phyloP scores from a whole-genome alignment of 108 stramenopile species.

The Cyclotella sp. region DNA sequence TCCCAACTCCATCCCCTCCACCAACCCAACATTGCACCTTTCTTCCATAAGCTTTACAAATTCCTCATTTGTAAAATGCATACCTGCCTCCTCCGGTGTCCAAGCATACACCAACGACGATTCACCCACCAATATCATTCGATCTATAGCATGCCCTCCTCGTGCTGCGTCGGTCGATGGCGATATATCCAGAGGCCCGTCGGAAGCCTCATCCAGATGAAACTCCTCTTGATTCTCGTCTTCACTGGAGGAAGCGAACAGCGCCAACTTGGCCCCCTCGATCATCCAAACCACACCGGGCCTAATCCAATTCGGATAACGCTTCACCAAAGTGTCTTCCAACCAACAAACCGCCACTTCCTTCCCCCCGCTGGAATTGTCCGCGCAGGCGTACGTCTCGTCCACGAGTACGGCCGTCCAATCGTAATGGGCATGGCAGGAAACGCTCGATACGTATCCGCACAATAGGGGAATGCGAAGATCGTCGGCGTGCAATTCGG shows the following conservation, averaged over 20 bases:
- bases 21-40: slow-evolving; percentile 18
- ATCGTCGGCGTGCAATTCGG: slow-evolving; percentile 6
- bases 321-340: slow-evolving; percentile 47
- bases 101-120: slow-evolving; percentile 43
- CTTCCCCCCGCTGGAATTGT: slow-evolving; percentile 6
- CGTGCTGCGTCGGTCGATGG: slow-evolving; percentile 36
- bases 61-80: slow-evolving; percentile 30
- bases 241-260: slow-evolving; percentile 35
- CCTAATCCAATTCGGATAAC: slow-evolving; percentile 47
- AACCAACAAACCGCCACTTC: slow-evolving; percentile 39
- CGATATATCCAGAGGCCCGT: slow-evolving; percentile 9
- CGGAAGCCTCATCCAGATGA: slow-evolving; percentile 9
- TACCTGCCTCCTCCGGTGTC: slow-evolving; percentile 50
- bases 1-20: background rate
- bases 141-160: slow-evolving; percentile 34
- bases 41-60: slow-evolving; percentile 35
- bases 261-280: slow-evolving; percentile 50
- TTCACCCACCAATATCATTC: slow-evolving; percentile 53
- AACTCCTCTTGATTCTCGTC: slow-evolving; percentile 24
- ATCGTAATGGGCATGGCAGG: slow-evolving; percentile 51
- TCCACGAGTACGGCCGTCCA: slow-evolving; percentile 49
- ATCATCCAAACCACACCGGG: slow-evolving; percentile 70
- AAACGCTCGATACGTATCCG: slow-evolving; percentile 39
- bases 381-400: slow-evolving; percentile 22
- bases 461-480: slow-evolving; percentile 29